phyloP scores from a whole-genome alignment of 139 green algal genomes.

The Coelastrella sp. region DNA sequence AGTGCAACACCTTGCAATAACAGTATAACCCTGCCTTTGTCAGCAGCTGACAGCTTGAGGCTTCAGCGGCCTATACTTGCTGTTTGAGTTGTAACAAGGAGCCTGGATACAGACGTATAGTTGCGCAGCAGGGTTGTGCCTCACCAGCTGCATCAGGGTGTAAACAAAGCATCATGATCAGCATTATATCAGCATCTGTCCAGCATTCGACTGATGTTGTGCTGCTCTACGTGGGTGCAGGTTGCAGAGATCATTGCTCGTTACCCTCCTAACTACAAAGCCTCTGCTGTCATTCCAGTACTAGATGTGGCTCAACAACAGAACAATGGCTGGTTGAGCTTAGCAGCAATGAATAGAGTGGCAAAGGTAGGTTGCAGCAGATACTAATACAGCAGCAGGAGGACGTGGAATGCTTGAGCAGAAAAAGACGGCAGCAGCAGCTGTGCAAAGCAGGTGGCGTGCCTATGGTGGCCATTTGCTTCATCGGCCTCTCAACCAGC shows the following conservation, averaged over 20 bases:
- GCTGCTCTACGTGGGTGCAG: conserved; percentile 24
- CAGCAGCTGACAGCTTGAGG: no score
- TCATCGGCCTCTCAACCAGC: no score
- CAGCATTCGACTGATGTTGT: no score
- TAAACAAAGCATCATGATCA: no score
- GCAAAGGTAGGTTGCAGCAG: conserved; percentile 62
- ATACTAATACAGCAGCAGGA: not conserved
- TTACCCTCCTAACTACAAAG: conserved; percentile 98
- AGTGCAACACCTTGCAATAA: no score
- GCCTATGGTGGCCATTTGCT: not conserved
- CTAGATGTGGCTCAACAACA: conserved; percentile 98
- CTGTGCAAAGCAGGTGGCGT: not conserved
- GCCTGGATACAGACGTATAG: no score
- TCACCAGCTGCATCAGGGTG: no score
- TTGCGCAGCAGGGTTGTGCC: no score
- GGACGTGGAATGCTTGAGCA: not conserved
- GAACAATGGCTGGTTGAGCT: conserved; percentile 91
- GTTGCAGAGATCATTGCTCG: conserved; percentile 81
- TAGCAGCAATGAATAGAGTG: conserved; percentile 94
- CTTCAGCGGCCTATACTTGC: not conserved
- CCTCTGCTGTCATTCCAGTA: conserved; percentile 92
- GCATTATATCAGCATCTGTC: no score
- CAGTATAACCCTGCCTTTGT: no score
- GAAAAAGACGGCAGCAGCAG: no score
- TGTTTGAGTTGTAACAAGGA: no score